phyloP scores from a whole-genome alignment of 495 filamentous ascomycete species.

The Lindgomyces ingoldianus region DNA sequence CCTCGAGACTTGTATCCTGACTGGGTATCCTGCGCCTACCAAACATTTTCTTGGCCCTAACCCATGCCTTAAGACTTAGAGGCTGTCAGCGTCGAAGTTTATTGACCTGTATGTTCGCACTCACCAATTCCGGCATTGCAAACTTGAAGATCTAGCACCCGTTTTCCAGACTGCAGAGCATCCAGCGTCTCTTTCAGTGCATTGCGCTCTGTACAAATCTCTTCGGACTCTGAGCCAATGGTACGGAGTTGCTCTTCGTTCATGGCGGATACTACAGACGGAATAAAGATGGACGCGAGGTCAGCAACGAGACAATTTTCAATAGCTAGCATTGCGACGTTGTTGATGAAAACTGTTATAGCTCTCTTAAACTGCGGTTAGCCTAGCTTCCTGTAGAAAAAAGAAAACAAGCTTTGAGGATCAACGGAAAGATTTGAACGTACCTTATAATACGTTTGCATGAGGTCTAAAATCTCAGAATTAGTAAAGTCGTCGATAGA shows the following conservation, averaged over 20 bases:
- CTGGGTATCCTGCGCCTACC: not conserved
- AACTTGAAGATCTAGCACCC: slow-evolving; percentile 6
- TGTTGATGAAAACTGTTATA: slow-evolving; percentile 61
- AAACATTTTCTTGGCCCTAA: not conserved
- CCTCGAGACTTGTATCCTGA: not conserved
- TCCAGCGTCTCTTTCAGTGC: slow-evolving; percentile 12
- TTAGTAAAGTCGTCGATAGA: slow-evolving; percentile 26
- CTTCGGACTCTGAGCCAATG: slow-evolving; percentile 19
- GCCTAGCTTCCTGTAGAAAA: slow-evolving; percentile 4
- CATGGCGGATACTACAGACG: slow-evolving; percentile 4
- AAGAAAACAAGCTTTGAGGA: slow-evolving; percentile 26
- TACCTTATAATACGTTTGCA: slow-evolving; percentile 41
- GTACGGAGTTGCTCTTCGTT: not conserved
- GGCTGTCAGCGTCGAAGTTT: not conserved
- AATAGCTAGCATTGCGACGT: slow-evolving; percentile 50
- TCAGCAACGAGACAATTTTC: slow-evolving; percentile 18
- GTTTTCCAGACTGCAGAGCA: slow-evolving; percentile 9
- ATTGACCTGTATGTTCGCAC: not conserved
- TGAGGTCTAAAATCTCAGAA: slow-evolving; percentile 35
- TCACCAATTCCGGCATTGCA: not conserved
- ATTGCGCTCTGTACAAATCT: slow-evolving; percentile 3
- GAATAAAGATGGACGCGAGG: slow-evolving; percentile 49
- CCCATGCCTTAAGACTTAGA: not conserved
- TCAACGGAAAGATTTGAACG: slow-evolving; percentile 21
- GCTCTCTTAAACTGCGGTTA: slow-evolving; percentile 53